Conservation (phyloP, 352 stramenopile species). For the Phytopythium delawarense region DNA sequence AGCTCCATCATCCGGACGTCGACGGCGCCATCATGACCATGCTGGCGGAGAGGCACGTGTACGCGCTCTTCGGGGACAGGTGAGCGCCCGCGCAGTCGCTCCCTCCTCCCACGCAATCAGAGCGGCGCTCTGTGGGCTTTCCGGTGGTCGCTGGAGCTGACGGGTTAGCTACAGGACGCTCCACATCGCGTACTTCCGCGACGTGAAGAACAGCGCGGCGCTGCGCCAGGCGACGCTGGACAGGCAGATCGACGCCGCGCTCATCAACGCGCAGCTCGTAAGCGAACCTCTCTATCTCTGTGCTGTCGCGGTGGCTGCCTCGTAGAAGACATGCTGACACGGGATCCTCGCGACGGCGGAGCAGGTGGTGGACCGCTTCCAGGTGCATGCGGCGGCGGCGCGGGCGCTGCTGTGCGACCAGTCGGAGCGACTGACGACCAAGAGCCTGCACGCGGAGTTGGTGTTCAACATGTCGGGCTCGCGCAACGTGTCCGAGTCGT, state of each 20-base stretch:
- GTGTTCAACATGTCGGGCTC: conserved; percentile 85
- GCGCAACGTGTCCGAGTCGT: conserved; percentile 80
- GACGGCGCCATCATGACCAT: conserved; percentile 10
- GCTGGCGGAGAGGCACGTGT: conserved; percentile 54
- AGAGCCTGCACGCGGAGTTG: conserved; percentile 75
- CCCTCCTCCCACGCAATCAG: neutral
- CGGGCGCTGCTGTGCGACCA: conserved; percentile 68
- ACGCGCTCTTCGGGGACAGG: conserved; percentile 62
- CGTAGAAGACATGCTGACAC: too few relatives aligned
- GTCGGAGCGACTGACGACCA: conserved; percentile 54
- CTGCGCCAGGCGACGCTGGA: conserved; percentile 56
- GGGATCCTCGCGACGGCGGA: neutral
- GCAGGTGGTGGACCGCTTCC: conserved; percentile 72
- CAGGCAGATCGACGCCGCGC: conserved; percentile 63
- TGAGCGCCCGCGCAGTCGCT: conserved; percentile 11
- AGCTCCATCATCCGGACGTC: neutral
- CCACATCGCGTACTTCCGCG: conserved; percentile 63
- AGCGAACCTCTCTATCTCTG: neutral
- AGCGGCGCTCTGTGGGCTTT: neutral
- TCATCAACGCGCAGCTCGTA: conserved; percentile 76
- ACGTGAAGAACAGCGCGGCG: conserved; percentile 62
- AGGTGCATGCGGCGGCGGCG: conserved; percentile 67
- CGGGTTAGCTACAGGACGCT: conserved; percentile 47
- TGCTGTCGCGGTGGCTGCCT: neutral
- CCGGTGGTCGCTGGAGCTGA: neutral